These are phyloP conservation scores for Brassica nigra DNA, from an alignment of 345 rosid genomes.

Conservation along the genomic window DNA sequence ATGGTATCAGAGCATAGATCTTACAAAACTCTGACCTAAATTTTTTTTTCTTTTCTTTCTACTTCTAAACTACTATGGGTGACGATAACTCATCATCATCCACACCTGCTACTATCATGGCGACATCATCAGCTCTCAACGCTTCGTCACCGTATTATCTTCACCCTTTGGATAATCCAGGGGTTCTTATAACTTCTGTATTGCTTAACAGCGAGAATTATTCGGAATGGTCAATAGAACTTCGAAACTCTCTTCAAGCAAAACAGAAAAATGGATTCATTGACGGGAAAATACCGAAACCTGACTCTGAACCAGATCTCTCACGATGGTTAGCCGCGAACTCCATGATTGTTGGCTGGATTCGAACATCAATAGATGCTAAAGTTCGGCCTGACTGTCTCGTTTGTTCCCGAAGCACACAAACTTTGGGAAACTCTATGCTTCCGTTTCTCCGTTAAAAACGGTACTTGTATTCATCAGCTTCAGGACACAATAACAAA, in stretches of 20 bases:
- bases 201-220: background rate
- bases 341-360: background rate
- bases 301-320: background rate
- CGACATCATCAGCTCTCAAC: no score
- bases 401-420: background rate
- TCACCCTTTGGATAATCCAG: background rate
- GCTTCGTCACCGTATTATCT: no score
- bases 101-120: no score
- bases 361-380: background rate
- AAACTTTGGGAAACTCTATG: background rate
- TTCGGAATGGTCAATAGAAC: background rate
- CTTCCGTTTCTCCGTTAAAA: background rate
- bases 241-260: background rate
- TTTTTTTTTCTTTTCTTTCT: no score
- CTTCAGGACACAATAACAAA: background rate
- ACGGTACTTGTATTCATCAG: background rate
- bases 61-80: no score
- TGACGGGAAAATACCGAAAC: background rate
- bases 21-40: no score
- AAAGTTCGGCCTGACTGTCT: background rate
- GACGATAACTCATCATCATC: no score
- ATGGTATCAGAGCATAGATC: no score
- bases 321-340: background rate
- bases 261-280: background rate
- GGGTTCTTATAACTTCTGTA: background rate